Percentiles rank a stretch among this genome's conserved stretches.
phyloP scores from a whole-genome alignment of 768 basidiomycete species.

The Wakefieldia striispora region DNA sequence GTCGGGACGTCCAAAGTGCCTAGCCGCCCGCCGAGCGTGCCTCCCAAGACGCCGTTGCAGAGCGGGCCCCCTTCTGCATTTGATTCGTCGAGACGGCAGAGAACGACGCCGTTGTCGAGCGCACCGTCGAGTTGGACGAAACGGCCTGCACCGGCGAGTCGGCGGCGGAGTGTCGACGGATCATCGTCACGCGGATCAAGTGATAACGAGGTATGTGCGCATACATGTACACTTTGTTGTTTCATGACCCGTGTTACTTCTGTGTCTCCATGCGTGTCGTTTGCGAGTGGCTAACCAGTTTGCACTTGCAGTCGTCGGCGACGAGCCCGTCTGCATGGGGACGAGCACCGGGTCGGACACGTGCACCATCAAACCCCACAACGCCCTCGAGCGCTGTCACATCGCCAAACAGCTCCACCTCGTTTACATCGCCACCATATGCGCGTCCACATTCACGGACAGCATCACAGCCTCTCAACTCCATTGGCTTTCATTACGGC shows the following conservation, averaged over 20 bases:
- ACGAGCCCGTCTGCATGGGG: conserved; percentile 45
- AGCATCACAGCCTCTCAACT: conserved; percentile 45
- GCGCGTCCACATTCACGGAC: conserved; percentile 69
- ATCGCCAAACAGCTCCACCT: conserved; percentile 41
- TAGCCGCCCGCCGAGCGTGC: conserved; percentile 56
- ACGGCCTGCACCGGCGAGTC: conserved; percentile 61
- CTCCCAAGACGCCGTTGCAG: conserved; percentile 49
- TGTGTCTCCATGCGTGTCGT: background rate
- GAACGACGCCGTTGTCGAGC: conserved; percentile 60
- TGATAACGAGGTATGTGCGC: conserved; percentile 66
- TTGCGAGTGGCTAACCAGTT: conserved; percentile 8
- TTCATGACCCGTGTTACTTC: too few species aligned
- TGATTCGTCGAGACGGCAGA: conserved; percentile 66
- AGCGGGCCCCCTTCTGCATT: conserved; percentile 54
- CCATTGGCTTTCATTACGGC: conserved; percentile 41
- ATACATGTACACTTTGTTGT: background rate
- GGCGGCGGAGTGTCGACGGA: conserved; percentile 73
- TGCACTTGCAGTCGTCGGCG: conserved; percentile 29
- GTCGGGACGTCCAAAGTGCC: conserved; percentile 39
- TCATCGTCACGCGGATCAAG: conserved; percentile 46
- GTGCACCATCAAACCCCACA: conserved; percentile 73
- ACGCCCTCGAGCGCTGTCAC: conserved; percentile 30
- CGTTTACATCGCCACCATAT: conserved; percentile 42
- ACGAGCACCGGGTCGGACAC: conserved; percentile 46
- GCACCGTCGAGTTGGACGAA: conserved; percentile 79